Base-by-base conservation (phyloP, 1,284 basidiomycete species). In the Naganishia albida region DNA sequence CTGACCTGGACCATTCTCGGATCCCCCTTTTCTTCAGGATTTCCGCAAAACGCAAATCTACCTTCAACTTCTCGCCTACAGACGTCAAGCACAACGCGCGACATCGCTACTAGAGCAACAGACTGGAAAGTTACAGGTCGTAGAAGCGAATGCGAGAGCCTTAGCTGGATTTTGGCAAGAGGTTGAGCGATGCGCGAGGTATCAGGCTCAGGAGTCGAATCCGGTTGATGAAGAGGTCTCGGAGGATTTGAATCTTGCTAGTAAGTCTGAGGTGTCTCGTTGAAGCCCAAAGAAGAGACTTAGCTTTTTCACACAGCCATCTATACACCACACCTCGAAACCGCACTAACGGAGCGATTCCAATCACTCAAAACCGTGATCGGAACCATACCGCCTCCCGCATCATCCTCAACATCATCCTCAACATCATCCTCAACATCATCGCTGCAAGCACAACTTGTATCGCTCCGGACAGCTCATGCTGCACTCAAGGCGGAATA, bases 11-110 rank as follows among this genome's bases (percentile, higher is more conserved):
- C 30, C 13, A 34, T 48, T 34, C 20, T 15, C 18, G 34, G 30
- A 10, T 48, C 54, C 1, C 30, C 3, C 16, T 30, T 16, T 10
- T 7, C 12, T 44, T 2, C 48, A 60, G 57, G 57, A 60, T 60
- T 60, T 60, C 39, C 57, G 57, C 46, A 60, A 60, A 49, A 60
- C 57, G 6, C 57, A 60, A 49, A 60, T 60, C 46, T 60, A 60
- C 46, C 57, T 60, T 20, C 57, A 60, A n/a, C 57, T 60, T 18
- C 46, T 60, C 6, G 57, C 57, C 10, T 60, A 60, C 23, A 46
- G 57, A 4, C 57, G 57, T 20, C 46, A 60, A 60, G 46, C 57
- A 1, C 46, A 60, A 38, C 46, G 57, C 16, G 57, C 57, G n/a
- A 60, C 57, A n/a, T 60, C 57, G 20, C 46, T 60, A 15, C 48